Percentiles rank a stretch among this genome's conserved stretches.
Conservation (phyloP, 345 rosid species). For the Lenwebbia sp. region DNA sequence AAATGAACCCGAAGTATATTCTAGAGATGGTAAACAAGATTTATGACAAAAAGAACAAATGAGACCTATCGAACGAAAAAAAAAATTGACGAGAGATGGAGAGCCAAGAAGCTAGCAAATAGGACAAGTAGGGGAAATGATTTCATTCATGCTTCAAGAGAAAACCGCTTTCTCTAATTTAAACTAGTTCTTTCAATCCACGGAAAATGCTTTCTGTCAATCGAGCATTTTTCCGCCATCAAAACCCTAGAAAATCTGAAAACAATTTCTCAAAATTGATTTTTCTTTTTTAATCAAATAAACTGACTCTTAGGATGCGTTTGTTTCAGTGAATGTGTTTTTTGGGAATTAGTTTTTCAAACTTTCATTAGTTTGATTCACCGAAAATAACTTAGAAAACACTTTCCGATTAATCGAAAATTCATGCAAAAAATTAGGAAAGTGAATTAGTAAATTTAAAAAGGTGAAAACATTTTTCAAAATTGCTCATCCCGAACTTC, state of each 20-base stretch:
- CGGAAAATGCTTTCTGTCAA: not conserved
- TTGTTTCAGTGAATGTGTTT: too few species aligned
- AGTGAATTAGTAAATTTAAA: too few species aligned
- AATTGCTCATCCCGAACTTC: too few species aligned
- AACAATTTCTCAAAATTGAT: not conserved
- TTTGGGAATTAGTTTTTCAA: too few species aligned
- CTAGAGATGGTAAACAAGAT: not conserved
- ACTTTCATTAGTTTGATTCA: too few species aligned
- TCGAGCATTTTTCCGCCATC: not conserved
- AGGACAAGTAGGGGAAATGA: not conserved
- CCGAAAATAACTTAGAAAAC: too few species aligned
- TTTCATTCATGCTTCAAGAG: not conserved
- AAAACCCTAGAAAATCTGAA: not conserved
- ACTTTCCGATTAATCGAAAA: too few species aligned
- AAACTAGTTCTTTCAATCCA: not conserved
- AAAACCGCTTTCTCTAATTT: not conserved
- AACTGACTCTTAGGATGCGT: not conserved
- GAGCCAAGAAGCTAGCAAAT: not conserved
- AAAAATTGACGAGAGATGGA: not conserved
- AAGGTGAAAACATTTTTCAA: too few species aligned
- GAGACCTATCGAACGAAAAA: not conserved
- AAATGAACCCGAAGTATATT: not conserved
- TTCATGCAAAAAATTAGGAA: too few species aligned
- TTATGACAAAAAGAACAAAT: not conserved
- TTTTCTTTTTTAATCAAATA: not conserved